Evolutionary conservation across 345 rosid species (phyloP).

Genomic region (Linum usitatissimum): DNA sequence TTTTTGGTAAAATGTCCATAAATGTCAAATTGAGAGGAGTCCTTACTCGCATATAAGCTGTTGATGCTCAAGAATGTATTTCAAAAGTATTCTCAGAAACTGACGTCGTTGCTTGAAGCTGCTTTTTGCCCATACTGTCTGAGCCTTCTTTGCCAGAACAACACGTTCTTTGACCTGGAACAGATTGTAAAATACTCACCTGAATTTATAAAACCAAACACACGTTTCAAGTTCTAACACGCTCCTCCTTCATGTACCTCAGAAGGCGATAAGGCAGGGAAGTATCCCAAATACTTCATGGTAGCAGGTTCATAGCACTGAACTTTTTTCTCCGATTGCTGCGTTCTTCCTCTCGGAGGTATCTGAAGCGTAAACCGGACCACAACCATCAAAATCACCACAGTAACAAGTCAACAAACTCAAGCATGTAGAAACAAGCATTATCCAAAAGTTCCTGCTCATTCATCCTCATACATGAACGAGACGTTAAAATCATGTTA

Average conservation of each 20-base stretch:
- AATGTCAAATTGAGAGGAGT: conserved; percentile 7
- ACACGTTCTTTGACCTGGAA: conserved; percentile 72
- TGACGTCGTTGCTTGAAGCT: conserved; percentile 91
- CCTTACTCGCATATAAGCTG: conserved; percentile 96
- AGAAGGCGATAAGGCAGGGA: conserved; percentile 49
- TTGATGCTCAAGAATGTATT: conserved; percentile 84
- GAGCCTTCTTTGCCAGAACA: conserved; percentile 81
- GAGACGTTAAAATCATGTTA: background rate
- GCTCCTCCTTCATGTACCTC: conserved; percentile 45
- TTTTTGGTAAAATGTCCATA: background rate
- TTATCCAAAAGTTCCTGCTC: background rate
- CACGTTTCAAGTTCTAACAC: background rate
- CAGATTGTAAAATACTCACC: background rate
- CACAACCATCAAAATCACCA: background rate
- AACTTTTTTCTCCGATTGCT: conserved; percentile 71
- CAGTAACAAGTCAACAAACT: background rate
- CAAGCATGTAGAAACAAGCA: background rate
- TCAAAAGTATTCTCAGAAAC: conserved; percentile 80
- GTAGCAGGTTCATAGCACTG: conserved; percentile 99
- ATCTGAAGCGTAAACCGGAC: conserved; percentile 31
- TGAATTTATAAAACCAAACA: background rate
- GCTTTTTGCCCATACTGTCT: conserved; percentile 81
- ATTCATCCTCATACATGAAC: background rate
- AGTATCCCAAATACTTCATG: conserved; percentile 85
- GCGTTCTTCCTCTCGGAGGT: conserved; percentile 87